phyloP scores from a whole-genome alignment of 345 rosid species.

The Litchi chinensis region DNA sequence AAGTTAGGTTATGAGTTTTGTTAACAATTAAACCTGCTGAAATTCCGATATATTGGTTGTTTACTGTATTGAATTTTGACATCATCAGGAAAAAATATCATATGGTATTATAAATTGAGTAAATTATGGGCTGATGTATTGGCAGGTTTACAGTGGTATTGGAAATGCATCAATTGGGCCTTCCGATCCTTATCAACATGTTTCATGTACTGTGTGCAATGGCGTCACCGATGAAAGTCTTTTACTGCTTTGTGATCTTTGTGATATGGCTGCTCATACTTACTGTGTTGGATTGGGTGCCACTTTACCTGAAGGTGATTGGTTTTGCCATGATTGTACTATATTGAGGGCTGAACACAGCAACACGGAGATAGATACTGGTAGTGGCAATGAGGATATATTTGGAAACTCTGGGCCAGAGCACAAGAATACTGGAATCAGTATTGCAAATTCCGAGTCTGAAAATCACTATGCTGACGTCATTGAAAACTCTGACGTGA shows the following conservation, averaged over 20 bases:
- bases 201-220: constrained; percentile 43
- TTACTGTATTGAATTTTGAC: not conserved
- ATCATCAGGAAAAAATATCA: not conserved
- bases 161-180: constrained; percentile 35
- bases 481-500: not conserved
- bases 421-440: constrained; percentile 19
- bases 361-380: constrained; percentile 28
- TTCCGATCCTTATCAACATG: constrained; percentile 46
- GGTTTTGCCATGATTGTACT: constrained; percentile 64
- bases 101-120: not conserved
- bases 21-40: not conserved
- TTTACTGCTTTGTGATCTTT: constrained; percentile 63
- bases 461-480: constrained; percentile 11
- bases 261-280: constrained; percentile 58
- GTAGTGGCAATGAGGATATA: constrained; percentile 8
- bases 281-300: constrained; percentile 56
- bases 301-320: constrained; percentile 68
- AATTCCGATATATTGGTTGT: not conserved
- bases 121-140: not conserved
- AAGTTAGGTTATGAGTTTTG: not conserved
- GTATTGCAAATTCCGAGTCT: not conserved
- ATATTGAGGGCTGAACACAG: constrained; percentile 46
- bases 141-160: constrained; percentile 41
- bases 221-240: constrained; percentile 39
- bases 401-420: constrained; percentile 23